Conservation (phyloP, 495 filamentous ascomycete species). For the Podospora fimiseda region DNA sequence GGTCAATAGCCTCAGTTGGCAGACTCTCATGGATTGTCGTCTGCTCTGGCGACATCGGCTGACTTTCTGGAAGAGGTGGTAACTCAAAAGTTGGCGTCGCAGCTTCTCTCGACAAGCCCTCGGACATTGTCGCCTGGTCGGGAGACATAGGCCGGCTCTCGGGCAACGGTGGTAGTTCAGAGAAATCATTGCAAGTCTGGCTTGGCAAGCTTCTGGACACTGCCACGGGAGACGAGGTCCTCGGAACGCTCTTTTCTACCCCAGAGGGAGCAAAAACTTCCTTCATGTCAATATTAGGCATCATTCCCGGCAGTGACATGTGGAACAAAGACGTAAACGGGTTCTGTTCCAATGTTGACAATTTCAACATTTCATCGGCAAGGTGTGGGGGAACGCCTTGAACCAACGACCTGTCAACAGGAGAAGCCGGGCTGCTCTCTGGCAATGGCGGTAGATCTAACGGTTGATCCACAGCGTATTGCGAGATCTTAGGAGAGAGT, state of each 20-base stretch:
- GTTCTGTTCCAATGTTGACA: background rate
- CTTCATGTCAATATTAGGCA: background rate
- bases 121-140: background rate
- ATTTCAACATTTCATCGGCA: background rate
- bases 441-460: background rate
- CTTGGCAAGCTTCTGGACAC: no score
- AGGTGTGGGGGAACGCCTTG: background rate
- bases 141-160: slow-evolving; percentile 7
- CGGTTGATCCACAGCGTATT: background rate
- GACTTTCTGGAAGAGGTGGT: slow-evolving; percentile 10
- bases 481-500: no score
- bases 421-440: background rate
- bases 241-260: no score
- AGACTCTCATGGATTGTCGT: background rate
- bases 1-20: no score
- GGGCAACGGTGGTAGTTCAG: slow-evolving; percentile 7
- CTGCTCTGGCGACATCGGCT: background rate
- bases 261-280: no score
- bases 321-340: background rate
- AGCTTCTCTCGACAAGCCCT: no score
- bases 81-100: no score
- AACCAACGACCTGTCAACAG: background rate
- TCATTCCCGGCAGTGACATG: background rate
- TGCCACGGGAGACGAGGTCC: no score
- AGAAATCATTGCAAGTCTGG: no score